Conservation (phyloP, 441 rosid species). For the Eutrema salsugineum region DNA sequence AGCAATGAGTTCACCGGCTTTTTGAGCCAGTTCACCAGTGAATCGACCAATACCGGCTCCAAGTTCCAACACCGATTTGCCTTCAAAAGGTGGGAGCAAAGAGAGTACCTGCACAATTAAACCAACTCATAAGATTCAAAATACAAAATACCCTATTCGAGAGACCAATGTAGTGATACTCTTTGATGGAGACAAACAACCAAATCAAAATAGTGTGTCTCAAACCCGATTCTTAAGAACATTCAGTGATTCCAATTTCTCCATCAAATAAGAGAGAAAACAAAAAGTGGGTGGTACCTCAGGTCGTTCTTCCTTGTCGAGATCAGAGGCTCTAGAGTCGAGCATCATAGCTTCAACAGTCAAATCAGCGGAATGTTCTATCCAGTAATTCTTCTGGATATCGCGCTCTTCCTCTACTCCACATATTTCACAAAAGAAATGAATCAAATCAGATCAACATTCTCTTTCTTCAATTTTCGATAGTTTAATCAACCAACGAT, state of each 20-base stretch:
- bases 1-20: conserved; percentile 77
- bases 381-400: conserved; percentile 84
- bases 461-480: not conserved
- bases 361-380: conserved; percentile 71
- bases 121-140: conserved; percentile 1
- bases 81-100: conserved; percentile 77
- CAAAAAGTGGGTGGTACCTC: conserved; percentile 40
- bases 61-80: conserved; percentile 79
- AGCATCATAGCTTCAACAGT: conserved; percentile 98
- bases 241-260: not conserved
- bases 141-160: not conserved
- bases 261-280: not conserved
- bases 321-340: conserved; percentile 86
- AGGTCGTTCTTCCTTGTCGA: conserved; percentile 96
- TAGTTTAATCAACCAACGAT: not conserved
- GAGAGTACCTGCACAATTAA: conserved; percentile 56
- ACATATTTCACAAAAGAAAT: not conserved
- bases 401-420: conserved; percentile 61
- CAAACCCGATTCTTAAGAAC: not conserved
- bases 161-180: not conserved
- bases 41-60: conserved; percentile 98
- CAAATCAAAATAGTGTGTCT: not conserved
- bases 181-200: not conserved
- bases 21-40: conserved; percentile 86
- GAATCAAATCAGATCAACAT: not conserved